These are phyloP conservation scores for Aspergillus cristatus DNA, from an alignment of 495 filamentous ascomycete genomes.

Conservation along the genomic window DNA sequence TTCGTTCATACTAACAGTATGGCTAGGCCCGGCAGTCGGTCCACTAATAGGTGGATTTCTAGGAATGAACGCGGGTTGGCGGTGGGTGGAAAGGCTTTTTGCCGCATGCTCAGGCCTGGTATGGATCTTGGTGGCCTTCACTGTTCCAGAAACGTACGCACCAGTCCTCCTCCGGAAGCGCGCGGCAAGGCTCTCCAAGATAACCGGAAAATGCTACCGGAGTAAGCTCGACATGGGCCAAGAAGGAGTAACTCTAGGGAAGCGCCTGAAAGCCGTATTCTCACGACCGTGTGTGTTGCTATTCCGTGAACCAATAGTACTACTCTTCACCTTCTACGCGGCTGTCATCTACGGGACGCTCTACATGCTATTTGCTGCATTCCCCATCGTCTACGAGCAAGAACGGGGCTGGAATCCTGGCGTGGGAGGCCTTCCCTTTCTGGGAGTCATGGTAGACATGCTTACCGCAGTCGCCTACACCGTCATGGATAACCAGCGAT, in stretches of 20 bases:
- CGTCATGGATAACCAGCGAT: conserved; percentile 16
- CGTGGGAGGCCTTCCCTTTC: conserved; percentile 55
- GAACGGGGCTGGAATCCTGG: conserved; percentile 56
- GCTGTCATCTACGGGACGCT: conserved; percentile 56
- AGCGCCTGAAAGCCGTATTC: conserved; percentile 13
- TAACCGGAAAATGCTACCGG: conserved; percentile 35
- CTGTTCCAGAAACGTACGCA: conserved; percentile 61
- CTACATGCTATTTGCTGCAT: conserved; percentile 66
- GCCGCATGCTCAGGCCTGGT: conserved; percentile 22
- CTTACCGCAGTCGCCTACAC: conserved; percentile 33
- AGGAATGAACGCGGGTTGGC: conserved; percentile 40
- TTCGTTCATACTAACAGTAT: too few relatives aligned
- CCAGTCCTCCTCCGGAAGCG: conserved; percentile 17
- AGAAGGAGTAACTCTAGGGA: background rate
- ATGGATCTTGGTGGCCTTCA: conserved; percentile 38
- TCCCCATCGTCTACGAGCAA: conserved; percentile 53
- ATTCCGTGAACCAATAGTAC: conserved; percentile 10
- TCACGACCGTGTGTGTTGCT: conserved; percentile 18
- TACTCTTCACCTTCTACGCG: conserved; percentile 48
- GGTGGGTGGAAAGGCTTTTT: conserved; percentile 45
- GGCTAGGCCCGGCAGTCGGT: conserved; percentile 44
- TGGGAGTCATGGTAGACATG: conserved; percentile 65
- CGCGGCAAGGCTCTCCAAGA: conserved; percentile 27
- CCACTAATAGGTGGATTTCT: conserved; percentile 44
- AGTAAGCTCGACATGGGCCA: conserved; percentile 16